These are phyloP conservation scores for Epichloe elymi DNA, from an alignment of 2,329 filamentous ascomycete species.

Conservation along the genomic window DNA sequence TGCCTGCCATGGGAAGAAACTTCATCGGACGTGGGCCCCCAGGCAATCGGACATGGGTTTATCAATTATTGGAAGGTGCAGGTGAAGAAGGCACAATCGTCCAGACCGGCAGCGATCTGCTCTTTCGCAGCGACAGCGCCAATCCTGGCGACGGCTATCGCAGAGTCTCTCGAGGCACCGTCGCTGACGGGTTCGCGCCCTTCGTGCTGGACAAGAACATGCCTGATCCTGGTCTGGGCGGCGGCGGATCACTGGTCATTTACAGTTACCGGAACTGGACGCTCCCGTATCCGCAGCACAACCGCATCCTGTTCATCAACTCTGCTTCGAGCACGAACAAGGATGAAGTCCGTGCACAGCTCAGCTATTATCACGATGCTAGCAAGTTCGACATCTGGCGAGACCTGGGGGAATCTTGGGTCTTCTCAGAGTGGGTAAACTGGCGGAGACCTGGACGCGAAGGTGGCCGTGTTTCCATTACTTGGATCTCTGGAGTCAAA, in stretches of 20 bases:
- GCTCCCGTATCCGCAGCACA: rapidly evolving
- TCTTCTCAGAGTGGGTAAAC: no score
- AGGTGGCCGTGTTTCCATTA: no score
- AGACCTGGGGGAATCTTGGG: no score
- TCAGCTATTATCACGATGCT: no score
- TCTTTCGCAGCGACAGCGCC: constrained; percentile 10
- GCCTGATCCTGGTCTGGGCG: constrained; percentile 7
- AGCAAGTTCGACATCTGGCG: no score
- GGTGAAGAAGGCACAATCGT: constrained; percentile 10
- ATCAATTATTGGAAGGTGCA: constrained; percentile 5
- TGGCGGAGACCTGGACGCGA: no score
- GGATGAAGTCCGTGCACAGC: rapidly evolving
- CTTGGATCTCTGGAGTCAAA: rapidly evolving
- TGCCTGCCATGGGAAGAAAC: constrained; percentile 12
- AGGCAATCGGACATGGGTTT: constrained; percentile 11
- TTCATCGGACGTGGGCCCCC: constrained; percentile 11
- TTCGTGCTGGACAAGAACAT: constrained; percentile 8
- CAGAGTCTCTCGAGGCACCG: constrained; percentile 8
- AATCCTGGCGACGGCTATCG: constrained; percentile 5
- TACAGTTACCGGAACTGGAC: constrained; percentile 2
- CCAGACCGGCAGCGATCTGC: constrained; percentile 9
- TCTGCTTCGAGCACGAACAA: neutral
- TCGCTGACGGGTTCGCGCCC: constrained; percentile 3
- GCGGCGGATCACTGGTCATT: constrained; percentile 5
- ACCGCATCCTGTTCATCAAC: neutral